Conservation (phyloP, 257 asterid species). For the Lycium ferocissimum region DNA sequence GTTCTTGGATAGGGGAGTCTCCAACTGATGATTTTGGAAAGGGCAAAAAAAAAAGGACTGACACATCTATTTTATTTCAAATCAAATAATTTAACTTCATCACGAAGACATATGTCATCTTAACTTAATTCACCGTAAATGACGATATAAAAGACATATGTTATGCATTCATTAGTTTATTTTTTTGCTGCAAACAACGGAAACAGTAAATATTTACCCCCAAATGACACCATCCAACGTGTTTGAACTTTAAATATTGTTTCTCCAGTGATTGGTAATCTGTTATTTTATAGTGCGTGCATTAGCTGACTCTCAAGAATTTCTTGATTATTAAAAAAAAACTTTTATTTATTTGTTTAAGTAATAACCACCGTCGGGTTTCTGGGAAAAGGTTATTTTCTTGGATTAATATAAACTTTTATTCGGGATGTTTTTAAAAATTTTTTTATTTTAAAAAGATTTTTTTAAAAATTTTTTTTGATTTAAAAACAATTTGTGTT, state of each 20-base stretch:
- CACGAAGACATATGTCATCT: no score
- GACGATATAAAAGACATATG: background rate
- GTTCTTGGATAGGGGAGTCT: background rate
- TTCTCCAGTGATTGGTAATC: background rate
- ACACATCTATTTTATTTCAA: background rate
- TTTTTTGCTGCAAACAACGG: no score
- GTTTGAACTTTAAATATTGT: background rate
- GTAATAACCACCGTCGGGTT: background rate
- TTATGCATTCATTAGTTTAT: background rate
- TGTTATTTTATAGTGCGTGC: background rate
- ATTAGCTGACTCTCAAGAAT: background rate
- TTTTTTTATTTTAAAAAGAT: no score
- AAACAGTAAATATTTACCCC: background rate
- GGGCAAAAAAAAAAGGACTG: no score
- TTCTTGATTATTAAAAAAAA: background rate
- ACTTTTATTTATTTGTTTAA: no score
- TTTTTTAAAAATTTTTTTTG: no score
- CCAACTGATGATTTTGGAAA: no score
- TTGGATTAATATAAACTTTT: no score
- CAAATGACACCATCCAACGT: background rate
- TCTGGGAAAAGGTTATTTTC: constrained; percentile 17
- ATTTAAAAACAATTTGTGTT: no score
- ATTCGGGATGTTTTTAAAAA: no score
- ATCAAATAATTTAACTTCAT: background rate
- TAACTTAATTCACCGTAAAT: background rate